Evolutionary conservation across 2,329 filamentous ascomycete genomes (phyloP).

Genomic region (Leptodontidium sp.): DNA sequence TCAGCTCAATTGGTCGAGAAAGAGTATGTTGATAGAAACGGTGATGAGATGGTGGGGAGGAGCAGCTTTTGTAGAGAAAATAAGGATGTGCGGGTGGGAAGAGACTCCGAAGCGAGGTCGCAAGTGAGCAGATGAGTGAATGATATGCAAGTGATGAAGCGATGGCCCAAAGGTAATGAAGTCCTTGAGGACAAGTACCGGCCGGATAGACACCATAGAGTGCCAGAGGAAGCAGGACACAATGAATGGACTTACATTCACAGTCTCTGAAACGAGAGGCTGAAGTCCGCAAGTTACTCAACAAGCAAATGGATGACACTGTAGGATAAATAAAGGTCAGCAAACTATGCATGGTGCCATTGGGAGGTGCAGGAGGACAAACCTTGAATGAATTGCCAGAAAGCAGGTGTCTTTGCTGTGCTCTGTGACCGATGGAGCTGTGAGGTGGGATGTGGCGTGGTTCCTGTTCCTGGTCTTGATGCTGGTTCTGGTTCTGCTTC

Average conservation of each 20-base stretch:
- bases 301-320: constrained; percentile 34
- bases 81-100: neutral
- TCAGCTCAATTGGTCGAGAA: constrained; percentile 31
- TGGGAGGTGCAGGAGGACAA: constrained; percentile 20
- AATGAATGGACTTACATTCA: constrained; percentile 38
- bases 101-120: constrained; percentile 1
- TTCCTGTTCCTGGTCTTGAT: neutral
- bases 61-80: constrained; percentile 5
- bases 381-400: constrained; percentile 34
- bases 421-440: constrained; percentile 21
- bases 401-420: constrained; percentile 16
- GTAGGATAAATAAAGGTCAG: constrained; percentile 27
- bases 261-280: constrained; percentile 36
- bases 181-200: constrained; percentile 17
- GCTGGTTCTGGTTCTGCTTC: neutral
- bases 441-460: neutral
- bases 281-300: constrained; percentile 28
- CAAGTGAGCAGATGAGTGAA: constrained; percentile 18
- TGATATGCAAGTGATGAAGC: constrained; percentile 2
- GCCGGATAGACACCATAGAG: constrained; percentile 7
- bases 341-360: constrained; percentile 12
- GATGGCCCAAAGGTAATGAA: neutral
- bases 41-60: constrained; percentile 8
- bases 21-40: constrained; percentile 10
- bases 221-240: neutral